Conservation (phyloP, 805 yeast genomes). For the Maudiozyma serrabonitensis region DNA sequence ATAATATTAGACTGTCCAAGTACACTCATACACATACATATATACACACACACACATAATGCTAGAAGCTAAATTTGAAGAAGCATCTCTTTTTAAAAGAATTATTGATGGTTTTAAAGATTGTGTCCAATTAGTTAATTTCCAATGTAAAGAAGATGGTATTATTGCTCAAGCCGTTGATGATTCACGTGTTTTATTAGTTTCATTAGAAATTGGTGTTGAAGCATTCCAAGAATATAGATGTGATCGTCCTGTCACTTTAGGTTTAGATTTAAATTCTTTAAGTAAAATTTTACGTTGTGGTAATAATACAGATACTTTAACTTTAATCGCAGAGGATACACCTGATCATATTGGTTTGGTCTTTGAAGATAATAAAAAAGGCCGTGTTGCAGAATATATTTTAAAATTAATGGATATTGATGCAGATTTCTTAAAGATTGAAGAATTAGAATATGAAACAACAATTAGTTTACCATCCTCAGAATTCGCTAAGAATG, state of each 20-base stretch:
- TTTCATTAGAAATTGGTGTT: constrained; percentile 76
- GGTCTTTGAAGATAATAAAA: constrained; percentile 83
- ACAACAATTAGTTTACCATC: constrained; percentile 82
- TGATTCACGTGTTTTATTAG: constrained; percentile 89
- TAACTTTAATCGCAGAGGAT: constrained; percentile 86
- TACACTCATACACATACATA: too few species aligned
- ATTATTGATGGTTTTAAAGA: constrained; percentile 91
- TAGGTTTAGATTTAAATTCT: constrained; percentile 86
- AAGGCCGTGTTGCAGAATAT: constrained; percentile 88
- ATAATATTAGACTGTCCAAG: too few species aligned
- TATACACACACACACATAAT: constrained; percentile 30
- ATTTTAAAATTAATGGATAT: constrained; percentile 89
- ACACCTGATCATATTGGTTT: constrained; percentile 69
- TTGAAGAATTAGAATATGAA: constrained; percentile 90
- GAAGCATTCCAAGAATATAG: constrained; percentile 87
- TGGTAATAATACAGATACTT: constrained; percentile 81
- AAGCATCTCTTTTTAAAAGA: constrained; percentile 84
- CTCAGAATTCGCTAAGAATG: constrained; percentile 76
- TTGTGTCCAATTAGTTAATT: constrained; percentile 89
- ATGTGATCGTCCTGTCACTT: constrained; percentile 86
- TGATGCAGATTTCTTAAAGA: constrained; percentile 86
- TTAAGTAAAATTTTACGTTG: constrained; percentile 80
- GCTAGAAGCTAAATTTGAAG: constrained; percentile 96
- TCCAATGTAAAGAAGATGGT: constrained; percentile 93
- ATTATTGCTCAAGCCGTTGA: constrained; percentile 96